These are phyloP conservation scores for Chaetoscypha palmicola DNA, from an alignment of 2,329 filamentous ascomycete species.

Conservation along the genomic window DNA sequence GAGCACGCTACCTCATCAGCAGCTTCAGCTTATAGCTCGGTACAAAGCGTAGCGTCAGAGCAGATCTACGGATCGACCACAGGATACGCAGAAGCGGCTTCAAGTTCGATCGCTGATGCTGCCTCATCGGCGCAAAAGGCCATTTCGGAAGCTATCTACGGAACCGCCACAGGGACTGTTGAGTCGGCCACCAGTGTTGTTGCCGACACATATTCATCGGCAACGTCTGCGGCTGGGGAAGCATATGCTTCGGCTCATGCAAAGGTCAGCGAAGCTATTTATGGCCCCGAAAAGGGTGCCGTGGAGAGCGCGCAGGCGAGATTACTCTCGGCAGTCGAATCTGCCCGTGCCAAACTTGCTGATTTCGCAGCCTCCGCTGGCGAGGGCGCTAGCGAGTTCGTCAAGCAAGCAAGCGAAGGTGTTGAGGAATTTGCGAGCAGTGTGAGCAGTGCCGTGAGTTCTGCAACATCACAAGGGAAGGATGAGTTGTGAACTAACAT, in stretches of 20 bases:
- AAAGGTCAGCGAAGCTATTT: constrained; percentile 19
- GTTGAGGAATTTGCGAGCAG: constrained; percentile 41
- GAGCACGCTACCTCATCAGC: constrained; percentile 49
- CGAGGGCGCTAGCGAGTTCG: constrained; percentile 30
- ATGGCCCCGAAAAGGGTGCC: constrained; percentile 25
- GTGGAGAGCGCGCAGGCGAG: constrained; percentile 27
- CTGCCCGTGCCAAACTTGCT: constrained; percentile 24
- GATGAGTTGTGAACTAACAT: constrained; percentile 48
- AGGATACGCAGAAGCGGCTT: constrained; percentile 46
- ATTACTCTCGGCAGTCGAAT: constrained; percentile 25
- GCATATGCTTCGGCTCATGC: constrained; percentile 18
- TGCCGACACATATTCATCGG: constrained; percentile 19
- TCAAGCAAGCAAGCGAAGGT: constrained; percentile 34
- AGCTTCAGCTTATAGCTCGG: constrained; percentile 44
- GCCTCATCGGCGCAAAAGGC: constrained; percentile 47
- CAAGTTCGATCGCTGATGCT: constrained; percentile 45
- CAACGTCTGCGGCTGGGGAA: constrained; percentile 17
- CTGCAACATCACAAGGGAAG: constrained; percentile 39
- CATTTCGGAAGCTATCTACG: constrained; percentile 51
- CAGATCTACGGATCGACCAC: constrained; percentile 48
- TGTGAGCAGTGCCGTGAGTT: constrained; percentile 34
- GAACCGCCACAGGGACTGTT: constrained; percentile 42
- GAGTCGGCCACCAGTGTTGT: constrained; percentile 18
- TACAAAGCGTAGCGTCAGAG: constrained; percentile 42
- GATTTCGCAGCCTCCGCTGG: constrained; percentile 24